phyloP scores from a whole-genome alignment of 345 rosid species.

The Syzygium grande region DNA sequence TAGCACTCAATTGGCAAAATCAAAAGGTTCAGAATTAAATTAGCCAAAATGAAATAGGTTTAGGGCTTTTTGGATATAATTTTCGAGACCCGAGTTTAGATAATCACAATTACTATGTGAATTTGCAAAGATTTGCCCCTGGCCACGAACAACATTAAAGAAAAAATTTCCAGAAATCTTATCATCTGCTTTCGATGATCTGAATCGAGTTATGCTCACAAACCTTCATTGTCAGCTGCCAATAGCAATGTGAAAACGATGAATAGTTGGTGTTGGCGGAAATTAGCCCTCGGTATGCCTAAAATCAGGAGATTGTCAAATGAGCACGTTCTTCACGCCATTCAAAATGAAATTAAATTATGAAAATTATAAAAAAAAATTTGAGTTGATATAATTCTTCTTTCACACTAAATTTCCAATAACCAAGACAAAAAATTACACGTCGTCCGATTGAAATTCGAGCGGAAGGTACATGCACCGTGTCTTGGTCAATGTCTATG shows the following conservation, averaged over 20 bases:
- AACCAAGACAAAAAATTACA: neutral
- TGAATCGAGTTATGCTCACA: neutral
- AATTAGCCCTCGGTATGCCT: neutral
- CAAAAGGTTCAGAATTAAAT: too few relatives aligned
- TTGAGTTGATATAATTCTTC: neutral
- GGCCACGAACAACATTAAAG: neutral
- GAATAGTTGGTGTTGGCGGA: neutral
- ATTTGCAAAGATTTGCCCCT: neutral
- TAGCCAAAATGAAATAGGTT: too few relatives aligned
- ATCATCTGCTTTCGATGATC: neutral
- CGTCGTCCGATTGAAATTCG: neutral
- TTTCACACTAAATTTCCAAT: neutral
- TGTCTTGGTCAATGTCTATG: neutral
- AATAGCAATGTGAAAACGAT: neutral
- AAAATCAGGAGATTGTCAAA: neutral
- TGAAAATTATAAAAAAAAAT: neutral
- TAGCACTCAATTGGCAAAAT: too few relatives aligned
- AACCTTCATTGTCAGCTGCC: neutral
- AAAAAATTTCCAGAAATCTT: neutral
- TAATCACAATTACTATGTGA: neutral
- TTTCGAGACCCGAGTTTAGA: neutral
- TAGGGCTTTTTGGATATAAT: too few relatives aligned
- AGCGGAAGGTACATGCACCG: neutral
- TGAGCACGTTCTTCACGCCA: neutral
- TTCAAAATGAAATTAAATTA: neutral